Percentiles rank a stretch among this genome's conserved stretches.
Conservation (phyloP, 352 stramenopile genomes). For the Pythium scleroteichum region DNA sequence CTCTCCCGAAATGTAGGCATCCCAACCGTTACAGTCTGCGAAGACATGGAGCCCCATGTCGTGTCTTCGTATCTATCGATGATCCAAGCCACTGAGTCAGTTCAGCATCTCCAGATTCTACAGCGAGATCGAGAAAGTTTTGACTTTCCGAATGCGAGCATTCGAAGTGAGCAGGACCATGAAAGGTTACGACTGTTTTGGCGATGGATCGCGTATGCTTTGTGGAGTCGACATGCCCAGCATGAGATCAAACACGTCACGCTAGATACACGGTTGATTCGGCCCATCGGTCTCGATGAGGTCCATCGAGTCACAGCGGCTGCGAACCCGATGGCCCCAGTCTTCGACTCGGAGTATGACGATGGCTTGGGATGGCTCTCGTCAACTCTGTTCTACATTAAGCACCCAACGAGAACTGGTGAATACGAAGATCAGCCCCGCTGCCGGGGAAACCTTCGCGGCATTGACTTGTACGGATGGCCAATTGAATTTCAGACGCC, state of each 20-base stretch:
- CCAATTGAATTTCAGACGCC: background rate
- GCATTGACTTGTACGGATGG: background rate
- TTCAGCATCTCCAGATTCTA: background rate
- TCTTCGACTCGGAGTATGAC: background rate
- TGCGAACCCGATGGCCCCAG: background rate
- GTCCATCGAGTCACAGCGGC: background rate
- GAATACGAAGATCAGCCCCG: background rate
- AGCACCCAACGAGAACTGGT: background rate
- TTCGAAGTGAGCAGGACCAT: background rate
- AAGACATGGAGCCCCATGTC: no score
- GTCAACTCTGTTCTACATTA: background rate
- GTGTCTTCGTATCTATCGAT: background rate
- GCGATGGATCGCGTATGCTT: slow-evolving; percentile 6
- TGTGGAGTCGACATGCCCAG: slow-evolving; percentile 6
- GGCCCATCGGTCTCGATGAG: background rate
- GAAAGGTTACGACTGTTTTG: background rate
- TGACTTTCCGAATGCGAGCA: background rate
- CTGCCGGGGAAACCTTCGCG: background rate
- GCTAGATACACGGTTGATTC: background rate
- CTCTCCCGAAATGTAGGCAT: no score
- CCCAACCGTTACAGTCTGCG: no score
- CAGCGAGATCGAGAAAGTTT: background rate
- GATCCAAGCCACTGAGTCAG: background rate
- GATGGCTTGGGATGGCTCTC: background rate
- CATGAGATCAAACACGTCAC: background rate